A percentile compares a stretch with the other conserved stretches of the same genome.
phyloP scores from a whole-genome alignment of 352 stramenopile genomes.

The Pythium coloratum region DNA sequence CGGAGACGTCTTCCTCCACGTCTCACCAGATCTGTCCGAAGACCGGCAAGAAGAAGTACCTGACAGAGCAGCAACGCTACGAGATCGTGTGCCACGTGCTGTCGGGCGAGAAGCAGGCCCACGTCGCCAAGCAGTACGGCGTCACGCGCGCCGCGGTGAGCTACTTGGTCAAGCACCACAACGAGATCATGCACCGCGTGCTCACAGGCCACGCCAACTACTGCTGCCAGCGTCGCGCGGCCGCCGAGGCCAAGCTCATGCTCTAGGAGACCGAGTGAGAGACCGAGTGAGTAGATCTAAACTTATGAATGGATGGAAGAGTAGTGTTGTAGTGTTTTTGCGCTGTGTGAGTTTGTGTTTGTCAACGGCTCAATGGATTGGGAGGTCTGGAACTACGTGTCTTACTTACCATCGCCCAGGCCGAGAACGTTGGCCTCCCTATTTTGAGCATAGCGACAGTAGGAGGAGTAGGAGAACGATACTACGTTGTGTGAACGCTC shows the following conservation, averaged over 20 bases:
- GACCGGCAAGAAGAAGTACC: slow-evolving; percentile 13
- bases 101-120: slow-evolving; percentile 57
- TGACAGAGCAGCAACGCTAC: slow-evolving; percentile 40
- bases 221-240: slow-evolving; percentile 13
- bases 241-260: neutral
- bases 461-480: too few species aligned
- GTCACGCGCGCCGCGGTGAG: slow-evolving; percentile 50
- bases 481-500: too few species aligned
- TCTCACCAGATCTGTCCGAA: neutral
- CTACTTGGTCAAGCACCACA: slow-evolving; percentile 22
- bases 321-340: neutral
- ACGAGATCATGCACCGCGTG: slow-evolving; percentile 20
- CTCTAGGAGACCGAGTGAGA: neutral
- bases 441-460: too few species aligned
- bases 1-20: neutral
- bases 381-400: too few species aligned
- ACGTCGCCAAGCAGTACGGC: slow-evolving; percentile 62
- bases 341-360: too few species aligned
- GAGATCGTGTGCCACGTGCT: slow-evolving; percentile 60
- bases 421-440: too few species aligned
- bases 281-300: neutral
- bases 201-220: slow-evolving; percentile 17
- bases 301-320: neutral
- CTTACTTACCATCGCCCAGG: too few species aligned
- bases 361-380: too few species aligned